Evolutionary conservation across 2,329 filamentous ascomycete species (phyloP).

Genomic region (Alternaria atra): DNA sequence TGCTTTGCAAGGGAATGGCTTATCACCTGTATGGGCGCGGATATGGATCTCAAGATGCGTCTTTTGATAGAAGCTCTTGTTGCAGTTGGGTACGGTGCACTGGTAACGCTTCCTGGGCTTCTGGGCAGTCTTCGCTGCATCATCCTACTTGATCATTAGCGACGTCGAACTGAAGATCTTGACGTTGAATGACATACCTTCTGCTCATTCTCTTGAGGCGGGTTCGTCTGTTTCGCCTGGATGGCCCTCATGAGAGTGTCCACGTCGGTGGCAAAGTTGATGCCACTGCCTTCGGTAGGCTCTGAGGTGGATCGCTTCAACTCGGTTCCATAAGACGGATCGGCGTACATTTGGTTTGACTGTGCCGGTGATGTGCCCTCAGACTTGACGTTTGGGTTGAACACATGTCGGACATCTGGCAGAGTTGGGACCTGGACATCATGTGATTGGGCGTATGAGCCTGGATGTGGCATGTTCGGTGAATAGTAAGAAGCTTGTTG

Average conservation of each 20-base stretch:
- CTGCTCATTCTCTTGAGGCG: constrained; percentile 39
- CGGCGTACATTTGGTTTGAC: constrained; percentile 51
- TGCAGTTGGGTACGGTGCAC: constrained; percentile 77
- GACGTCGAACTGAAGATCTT: too few relatives aligned
- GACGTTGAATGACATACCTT: constrained; percentile 41
- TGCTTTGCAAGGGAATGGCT: constrained; percentile 81
- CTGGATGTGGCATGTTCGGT: constrained; percentile 34
- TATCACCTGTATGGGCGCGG: constrained; percentile 86
- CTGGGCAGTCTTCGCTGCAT: constrained; percentile 40
- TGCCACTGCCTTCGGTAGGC: constrained; percentile 53
- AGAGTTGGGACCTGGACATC: constrained; percentile 40
- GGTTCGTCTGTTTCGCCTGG: constrained; percentile 68
- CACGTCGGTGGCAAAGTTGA: constrained; percentile 80
- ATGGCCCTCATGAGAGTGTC: constrained; percentile 91
- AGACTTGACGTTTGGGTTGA: constrained; percentile 53
- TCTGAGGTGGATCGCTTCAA: constrained; percentile 60
- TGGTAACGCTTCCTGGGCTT: constrained; percentile 71
- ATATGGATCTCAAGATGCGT: constrained; percentile 92
- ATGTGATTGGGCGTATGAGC: constrained; percentile 36
- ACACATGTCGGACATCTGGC: constrained; percentile 41
- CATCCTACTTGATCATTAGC: constrained; percentile 28
- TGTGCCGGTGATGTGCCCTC: constrained; percentile 55
- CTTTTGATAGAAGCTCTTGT: constrained; percentile 87
- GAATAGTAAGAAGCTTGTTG: constrained; percentile 44
- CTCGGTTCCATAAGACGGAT: constrained; percentile 40